A percentile compares a stretch with the other conserved stretches of the same genome.
These are phyloP conservation scores for Voacanga thouarsii DNA, from an alignment of 257 asterid species.

Conservation along the genomic window DNA sequence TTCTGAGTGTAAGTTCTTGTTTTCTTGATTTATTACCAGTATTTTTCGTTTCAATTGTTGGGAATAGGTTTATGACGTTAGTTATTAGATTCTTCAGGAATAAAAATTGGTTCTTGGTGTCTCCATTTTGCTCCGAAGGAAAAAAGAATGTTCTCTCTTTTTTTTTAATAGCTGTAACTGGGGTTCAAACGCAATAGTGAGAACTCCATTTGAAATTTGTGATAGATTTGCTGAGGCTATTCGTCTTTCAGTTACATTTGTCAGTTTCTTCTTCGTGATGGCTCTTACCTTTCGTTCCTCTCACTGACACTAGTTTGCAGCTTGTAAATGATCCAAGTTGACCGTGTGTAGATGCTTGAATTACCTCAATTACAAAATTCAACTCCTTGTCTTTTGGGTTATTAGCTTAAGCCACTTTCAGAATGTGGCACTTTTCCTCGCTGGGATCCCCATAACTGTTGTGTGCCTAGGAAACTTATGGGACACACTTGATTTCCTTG, in stretches of 20 bases:
- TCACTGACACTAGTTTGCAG: not conserved
- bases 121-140: not conserved
- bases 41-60: not conserved
- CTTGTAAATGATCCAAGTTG: not conserved
- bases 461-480: not conserved
- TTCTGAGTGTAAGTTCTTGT: not conserved
- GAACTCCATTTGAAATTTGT: not conserved
- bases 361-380: not conserved
- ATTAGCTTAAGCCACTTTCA: not conserved
- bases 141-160: not conserved
- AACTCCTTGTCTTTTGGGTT: not conserved
- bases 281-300: not conserved
- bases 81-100: not conserved
- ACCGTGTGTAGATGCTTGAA: not conserved
- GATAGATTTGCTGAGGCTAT: not conserved
- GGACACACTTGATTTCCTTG: not conserved
- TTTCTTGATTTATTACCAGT: not conserved
- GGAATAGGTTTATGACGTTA: not conserved
- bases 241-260: not conserved
- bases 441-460: not conserved
- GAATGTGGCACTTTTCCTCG: not conserved
- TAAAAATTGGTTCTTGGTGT: slow-evolving; percentile 16
- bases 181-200: not conserved
- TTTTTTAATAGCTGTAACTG: not conserved
- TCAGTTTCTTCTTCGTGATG: not conserved